A percentile compares a stretch with the other conserved stretches of the same genome.
Evolutionary conservation across 805 yeast species (phyloP).

Genomic region (Myxozyma mucilagina): DNA sequence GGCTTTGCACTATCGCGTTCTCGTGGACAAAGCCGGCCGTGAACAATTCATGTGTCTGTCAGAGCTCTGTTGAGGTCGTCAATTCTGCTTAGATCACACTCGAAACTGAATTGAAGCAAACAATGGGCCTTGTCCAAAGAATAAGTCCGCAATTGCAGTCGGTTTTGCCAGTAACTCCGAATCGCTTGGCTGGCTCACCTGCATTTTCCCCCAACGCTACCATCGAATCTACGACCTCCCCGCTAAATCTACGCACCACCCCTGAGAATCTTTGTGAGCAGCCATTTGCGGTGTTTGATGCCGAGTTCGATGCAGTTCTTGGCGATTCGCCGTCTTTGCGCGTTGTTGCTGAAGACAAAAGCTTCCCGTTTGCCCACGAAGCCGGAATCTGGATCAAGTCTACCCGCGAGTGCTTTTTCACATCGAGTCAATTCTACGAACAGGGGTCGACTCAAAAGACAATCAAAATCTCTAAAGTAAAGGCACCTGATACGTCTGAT

Average conservation of each 20-base stretch:
- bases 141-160: not conserved
- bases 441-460: not conserved
- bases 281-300: constrained; percentile 30
- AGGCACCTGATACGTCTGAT: constrained; percentile 18
- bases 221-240: not conserved
- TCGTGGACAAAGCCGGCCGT: not conserved
- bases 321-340: constrained; percentile 28
- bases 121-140: constrained; percentile 6
- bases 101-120: not conserved
- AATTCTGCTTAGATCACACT: not conserved
- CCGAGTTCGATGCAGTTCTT: constrained; percentile 28
- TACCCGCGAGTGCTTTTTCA: constrained; percentile 36
- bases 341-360: constrained; percentile 29
- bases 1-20: not conserved
- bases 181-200: constrained; percentile 2
- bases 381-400: constrained; percentile 37
- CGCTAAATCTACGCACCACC: constrained; percentile 1
- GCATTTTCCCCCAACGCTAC: constrained; percentile 4
- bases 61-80: not conserved
- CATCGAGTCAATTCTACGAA: constrained; percentile 34
- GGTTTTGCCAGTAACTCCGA: constrained; percentile 7
- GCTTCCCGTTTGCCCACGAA: constrained; percentile 37
- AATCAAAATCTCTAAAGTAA: constrained; percentile 10
- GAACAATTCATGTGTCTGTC: not conserved
- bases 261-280: constrained; percentile 1